Percentiles rank a stretch among this genome's conserved stretches.
Conservation (phyloP, 805 yeast genomes). For the Schwanniomyces polymorphus region DNA sequence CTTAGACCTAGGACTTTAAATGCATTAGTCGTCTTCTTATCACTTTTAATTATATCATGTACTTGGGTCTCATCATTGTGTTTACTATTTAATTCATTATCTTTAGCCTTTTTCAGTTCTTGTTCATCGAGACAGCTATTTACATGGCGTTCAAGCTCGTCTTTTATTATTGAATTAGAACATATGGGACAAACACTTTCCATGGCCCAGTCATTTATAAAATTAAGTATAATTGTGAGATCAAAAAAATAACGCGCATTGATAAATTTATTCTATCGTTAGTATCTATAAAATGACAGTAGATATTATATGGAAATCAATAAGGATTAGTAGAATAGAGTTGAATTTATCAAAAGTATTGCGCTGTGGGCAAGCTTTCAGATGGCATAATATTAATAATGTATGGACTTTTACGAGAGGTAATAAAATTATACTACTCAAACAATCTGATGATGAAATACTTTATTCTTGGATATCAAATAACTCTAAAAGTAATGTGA, state of each 20-base stretch:
- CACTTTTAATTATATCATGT: neutral
- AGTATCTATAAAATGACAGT: slow-evolving; percentile 16
- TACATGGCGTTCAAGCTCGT: slow-evolving; percentile 38
- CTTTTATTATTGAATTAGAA: slow-evolving; percentile 17
- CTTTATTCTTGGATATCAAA: slow-evolving; percentile 47
- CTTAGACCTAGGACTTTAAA: slow-evolving; percentile 36
- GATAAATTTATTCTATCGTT: neutral
- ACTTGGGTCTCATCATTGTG: neutral
- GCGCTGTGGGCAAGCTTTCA: slow-evolving; percentile 83
- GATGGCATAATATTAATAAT: slow-evolving; percentile 67
- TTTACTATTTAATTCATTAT: neutral
- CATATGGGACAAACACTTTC: slow-evolving; percentile 37
- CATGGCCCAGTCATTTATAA: slow-evolving; percentile 5
- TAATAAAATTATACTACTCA: slow-evolving; percentile 62
- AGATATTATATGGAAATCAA: slow-evolving; percentile 21
- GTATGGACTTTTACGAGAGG: slow-evolving; percentile 66
- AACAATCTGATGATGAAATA: slow-evolving; percentile 53
- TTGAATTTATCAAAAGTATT: slow-evolving; percentile 63
- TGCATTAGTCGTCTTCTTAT: slow-evolving; percentile 16
- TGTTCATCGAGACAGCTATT: slow-evolving; percentile 38
- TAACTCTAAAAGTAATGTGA: slow-evolving; percentile 1
- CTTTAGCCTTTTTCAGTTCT: slow-evolving; percentile 8
- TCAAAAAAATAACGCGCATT: neutral
- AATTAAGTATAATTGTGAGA: neutral
- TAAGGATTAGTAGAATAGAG: slow-evolving; percentile 37